Percentiles rank a stretch among this genome's conserved stretches.
These are phyloP conservation scores for Russula sp. DNA, from an alignment of 768 basidiomycete species.

Conservation along the genomic window DNA sequence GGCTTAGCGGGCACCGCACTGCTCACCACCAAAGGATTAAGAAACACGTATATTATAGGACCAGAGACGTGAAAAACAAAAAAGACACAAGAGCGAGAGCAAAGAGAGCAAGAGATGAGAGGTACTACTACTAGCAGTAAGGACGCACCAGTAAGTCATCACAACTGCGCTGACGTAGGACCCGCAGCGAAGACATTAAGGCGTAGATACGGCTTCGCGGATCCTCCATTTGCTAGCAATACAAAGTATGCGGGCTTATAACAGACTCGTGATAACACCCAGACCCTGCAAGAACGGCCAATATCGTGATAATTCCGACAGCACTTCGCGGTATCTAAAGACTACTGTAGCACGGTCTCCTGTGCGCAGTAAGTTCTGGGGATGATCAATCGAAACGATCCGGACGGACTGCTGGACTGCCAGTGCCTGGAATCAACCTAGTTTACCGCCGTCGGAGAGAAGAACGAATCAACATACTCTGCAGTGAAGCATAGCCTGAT, in stretches of 20 bases:
- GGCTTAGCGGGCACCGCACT: neutral
- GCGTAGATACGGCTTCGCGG: slow-evolving; percentile 57
- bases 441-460: slow-evolving; percentile 2
- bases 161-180: neutral
- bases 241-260: slow-evolving; percentile 33
- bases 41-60: neutral
- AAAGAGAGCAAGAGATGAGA: neutral
- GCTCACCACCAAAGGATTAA: neutral
- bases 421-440: slow-evolving; percentile 42
- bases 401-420: slow-evolving; percentile 80
- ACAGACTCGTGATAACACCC: slow-evolving; percentile 64
- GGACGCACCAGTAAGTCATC: neutral
- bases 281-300: slow-evolving; percentile 46
- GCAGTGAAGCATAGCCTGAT: slow-evolving; percentile 95
- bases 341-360: slow-evolving; percentile 90
- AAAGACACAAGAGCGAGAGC: neutral
- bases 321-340: slow-evolving; percentile 42
- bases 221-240: neutral
- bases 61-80: neutral
- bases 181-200: neutral
- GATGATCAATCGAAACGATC: slow-evolving; percentile 86
- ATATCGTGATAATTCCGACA: slow-evolving; percentile 1
- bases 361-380: slow-evolving; percentile 82
- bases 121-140: neutral
- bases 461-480: slow-evolving; percentile 46